Conservation (phyloP, 2,329 filamentous ascomycete genomes). For the Alternaria consortialis region DNA sequence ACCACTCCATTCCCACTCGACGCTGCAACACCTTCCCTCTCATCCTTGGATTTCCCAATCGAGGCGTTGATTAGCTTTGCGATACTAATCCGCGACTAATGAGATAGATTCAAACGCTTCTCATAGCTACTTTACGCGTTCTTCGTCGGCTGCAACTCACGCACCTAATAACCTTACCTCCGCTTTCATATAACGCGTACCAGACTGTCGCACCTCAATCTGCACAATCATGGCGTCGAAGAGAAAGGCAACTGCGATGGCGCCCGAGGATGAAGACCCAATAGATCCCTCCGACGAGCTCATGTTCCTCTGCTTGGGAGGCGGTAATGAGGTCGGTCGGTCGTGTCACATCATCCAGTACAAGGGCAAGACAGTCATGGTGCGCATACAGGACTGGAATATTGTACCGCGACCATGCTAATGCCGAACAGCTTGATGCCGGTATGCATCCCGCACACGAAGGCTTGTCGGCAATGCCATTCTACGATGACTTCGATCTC, state of each 20-base stretch:
- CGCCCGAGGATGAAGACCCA: slow-evolving; percentile 79
- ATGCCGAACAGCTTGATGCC: slow-evolving; percentile 78
- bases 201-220: not conserved
- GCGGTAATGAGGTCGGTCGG: slow-evolving; percentile 94
- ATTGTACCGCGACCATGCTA: slow-evolving; percentile 25
- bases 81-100: slow-evolving; percentile 15
- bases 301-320: slow-evolving; percentile 90
- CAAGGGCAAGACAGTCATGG: slow-evolving; percentile 99
- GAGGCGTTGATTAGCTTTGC: not conserved
- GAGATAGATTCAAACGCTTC: not conserved
- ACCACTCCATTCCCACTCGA: slow-evolving; percentile 4
- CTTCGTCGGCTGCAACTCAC: not conserved
- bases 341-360: slow-evolving; percentile 99
- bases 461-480: slow-evolving; percentile 89
- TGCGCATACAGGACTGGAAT: slow-evolving; percentile 55
- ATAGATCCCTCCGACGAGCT: slow-evolving; percentile 94
- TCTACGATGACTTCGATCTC: slow-evolving; percentile 98
- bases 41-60: slow-evolving; percentile 1
- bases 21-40: not conserved
- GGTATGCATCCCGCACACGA: slow-evolving; percentile 97
- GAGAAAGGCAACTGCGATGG: slow-evolving; percentile 84
- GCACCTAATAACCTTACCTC: slow-evolving; percentile 5
- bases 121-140: slow-evolving; percentile 9
- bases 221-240: slow-evolving; percentile 80
- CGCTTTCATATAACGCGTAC: not conserved